Evolutionary conservation across 305 asterid species (phyloP).

Genomic region (Salvia sclarea): DNA sequence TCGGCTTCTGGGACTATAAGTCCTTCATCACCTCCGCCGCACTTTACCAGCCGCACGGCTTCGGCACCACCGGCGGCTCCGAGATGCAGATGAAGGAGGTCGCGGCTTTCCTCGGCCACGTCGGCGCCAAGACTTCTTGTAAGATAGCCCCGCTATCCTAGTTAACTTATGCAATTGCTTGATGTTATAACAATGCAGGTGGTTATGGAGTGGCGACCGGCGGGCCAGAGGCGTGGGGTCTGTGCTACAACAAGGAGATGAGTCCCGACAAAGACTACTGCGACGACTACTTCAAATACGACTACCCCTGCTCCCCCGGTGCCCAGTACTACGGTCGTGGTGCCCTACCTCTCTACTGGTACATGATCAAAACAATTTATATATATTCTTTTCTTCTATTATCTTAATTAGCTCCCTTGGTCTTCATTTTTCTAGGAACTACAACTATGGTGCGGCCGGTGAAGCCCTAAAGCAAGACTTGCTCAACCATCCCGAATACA

Average conservation of each 20-base stretch:
- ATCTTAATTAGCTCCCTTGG: too few species aligned
- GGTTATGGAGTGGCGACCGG: conserved; percentile 89
- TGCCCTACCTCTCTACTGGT: conserved; percentile 85
- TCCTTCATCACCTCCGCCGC: conserved; percentile 79
- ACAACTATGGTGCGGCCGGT: conserved; percentile 62
- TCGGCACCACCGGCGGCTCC: conserved; percentile 84
- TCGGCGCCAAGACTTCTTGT: conserved; percentile 81
- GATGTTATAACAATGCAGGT: conserved; percentile 47
- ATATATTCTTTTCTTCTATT: too few species aligned
- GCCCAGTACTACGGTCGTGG: conserved; percentile 87
- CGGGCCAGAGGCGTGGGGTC: conserved; percentile 74
- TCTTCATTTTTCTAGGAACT: conserved; percentile 52
- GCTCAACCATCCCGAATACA: conserved; percentile 83
- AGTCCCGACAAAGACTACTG: conserved; percentile 79
- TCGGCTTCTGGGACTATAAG: conserved; percentile 75
- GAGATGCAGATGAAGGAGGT: conserved; percentile 67
- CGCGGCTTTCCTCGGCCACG: conserved; percentile 83
- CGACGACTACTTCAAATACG: conserved; percentile 61
- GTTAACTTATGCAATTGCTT: too few species aligned
- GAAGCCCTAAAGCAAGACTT: conserved; percentile 68
- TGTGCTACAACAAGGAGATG: conserved; percentile 86
- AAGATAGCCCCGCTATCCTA: too few species aligned
- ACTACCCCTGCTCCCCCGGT: conserved; percentile 78
- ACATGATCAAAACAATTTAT: background rate
- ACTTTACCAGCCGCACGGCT: conserved; percentile 67